Percentiles rank a stretch among this genome's conserved stretches.
Evolutionary conservation across 2,329 filamentous ascomycete species (phyloP).

Genomic region (Neopestalotiopsis sp.): DNA sequence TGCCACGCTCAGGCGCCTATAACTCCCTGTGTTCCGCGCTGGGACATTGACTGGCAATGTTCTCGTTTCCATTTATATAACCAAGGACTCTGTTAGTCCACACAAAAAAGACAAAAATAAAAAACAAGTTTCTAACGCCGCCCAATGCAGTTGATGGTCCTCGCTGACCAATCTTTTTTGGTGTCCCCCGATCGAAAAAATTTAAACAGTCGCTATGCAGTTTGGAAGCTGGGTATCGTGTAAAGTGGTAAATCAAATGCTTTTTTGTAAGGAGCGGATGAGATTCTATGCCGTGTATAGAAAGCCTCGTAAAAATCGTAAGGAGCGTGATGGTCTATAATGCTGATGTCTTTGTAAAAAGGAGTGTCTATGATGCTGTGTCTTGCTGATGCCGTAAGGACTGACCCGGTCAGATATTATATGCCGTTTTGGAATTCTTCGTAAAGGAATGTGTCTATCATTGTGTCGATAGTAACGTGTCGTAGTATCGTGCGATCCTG

Average conservation of each 20-base stretch:
- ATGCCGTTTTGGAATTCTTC: conserved; percentile 28
- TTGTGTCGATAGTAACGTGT: conserved; percentile 42
- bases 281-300: conserved; percentile 40
- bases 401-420: conserved; percentile 37
- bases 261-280: conserved; percentile 40
- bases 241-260: conserved; percentile 36
- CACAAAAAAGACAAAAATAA: conserved; percentile 20
- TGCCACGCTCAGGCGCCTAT: not conserved
- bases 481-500: conserved; percentile 34
- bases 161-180: conserved; percentile 32
- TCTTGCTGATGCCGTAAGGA: conserved; percentile 42
- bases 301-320: conserved; percentile 41
- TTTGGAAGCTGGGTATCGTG: conserved; percentile 47
- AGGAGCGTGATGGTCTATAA: conserved; percentile 39
- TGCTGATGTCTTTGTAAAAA: conserved; percentile 37
- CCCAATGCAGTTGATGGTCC: conserved; percentile 38
- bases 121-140: conserved; percentile 34
- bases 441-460: conserved; percentile 39
- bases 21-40: conserved; percentile 6
- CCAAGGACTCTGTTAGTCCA: not conserved
- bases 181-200: conserved; percentile 30
- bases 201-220: conserved; percentile 61
- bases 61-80: conserved; percentile 10
- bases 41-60: not conserved
- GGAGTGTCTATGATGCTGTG: conserved; percentile 52